Base-by-base conservation (phyloP, 768 basidiomycete genomes). In the Mycena galopus region DNA sequence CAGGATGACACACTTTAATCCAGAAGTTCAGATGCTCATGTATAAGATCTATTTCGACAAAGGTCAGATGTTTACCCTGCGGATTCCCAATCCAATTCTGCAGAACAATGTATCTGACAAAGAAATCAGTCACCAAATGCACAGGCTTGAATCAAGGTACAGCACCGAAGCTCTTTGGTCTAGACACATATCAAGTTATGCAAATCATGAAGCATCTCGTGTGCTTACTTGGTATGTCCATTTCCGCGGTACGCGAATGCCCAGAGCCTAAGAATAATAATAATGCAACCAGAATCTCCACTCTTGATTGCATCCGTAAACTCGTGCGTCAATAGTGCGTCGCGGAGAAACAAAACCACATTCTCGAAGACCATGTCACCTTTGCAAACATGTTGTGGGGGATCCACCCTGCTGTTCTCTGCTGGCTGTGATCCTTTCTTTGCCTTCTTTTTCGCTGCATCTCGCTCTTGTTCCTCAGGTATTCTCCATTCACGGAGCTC, bases 1-100 rank as follows among this genome's bases (percentile, higher is more conserved):
- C 35, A 50, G 10, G 23, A 37, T 14, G 30, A 14, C 27, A 10
- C 14, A 81, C 82, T 77, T 82, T 82, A 27, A 66, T 66, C 65
- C 55, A 57, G 4, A 57, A 47, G 47, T 58, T 66, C 17, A 66
- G 50, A n/a, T 66, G 82, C 47, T 82, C 82, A 53, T 83, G 82
- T n/a, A 84, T 53, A 0, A 82, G 74, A 47, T 83, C 82, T 0
- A 83, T 68, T 30, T 78, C 76, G 4, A 81, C 67, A 30, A 67
- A 83, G 1, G 65, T 25, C 32, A 78, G 75, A 0, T 57, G 30
- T 53, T 76, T 74, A 4, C 81, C 80, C 0, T 76, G 72, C 0
- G 81, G 75, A 67, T 81, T 81, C 4, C 80, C 67, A 0, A 84
- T 76, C 82, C 82, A 84, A 42, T 84, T 84, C 0, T 80, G 77